These are phyloP conservation scores for Emericellopsis atlantica DNA, from an alignment of 2,329 filamentous ascomycete species.

Conservation along the genomic window DNA sequence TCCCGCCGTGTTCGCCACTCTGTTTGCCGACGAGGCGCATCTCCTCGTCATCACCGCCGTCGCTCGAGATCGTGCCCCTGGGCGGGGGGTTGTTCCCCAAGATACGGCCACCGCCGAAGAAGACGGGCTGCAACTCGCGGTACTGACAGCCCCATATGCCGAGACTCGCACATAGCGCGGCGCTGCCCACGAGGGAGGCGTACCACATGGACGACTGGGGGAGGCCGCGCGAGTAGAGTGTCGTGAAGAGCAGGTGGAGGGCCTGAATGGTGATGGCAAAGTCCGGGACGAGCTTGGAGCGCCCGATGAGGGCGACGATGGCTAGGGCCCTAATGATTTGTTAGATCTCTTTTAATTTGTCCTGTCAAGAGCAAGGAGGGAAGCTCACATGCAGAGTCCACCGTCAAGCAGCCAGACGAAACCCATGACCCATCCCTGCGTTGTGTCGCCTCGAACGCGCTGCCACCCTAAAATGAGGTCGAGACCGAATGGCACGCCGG, in stretches of 20 bases:
- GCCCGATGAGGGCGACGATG: conserved; percentile 70
- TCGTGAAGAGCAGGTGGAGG: conserved; percentile 66
- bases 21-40: conserved; percentile 20
- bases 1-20: conserved; percentile 37
- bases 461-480: conserved; percentile 47
- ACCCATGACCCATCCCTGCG: conserved; percentile 46
- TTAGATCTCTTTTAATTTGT: conserved; percentile 4
- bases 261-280: conserved; percentile 84
- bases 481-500: conserved; percentile 39
- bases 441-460: conserved; percentile 46
- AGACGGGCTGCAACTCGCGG: conserved; percentile 78
- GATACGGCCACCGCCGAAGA: conserved; percentile 54
- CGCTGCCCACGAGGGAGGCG: conserved; percentile 41
- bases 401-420: conserved; percentile 46
- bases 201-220: conserved; percentile 83
- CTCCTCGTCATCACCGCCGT: conserved; percentile 24
- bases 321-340: conserved; percentile 56
- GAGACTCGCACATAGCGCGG: conserved; percentile 37
- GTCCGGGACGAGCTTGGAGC: conserved; percentile 89
- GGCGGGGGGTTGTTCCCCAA: conserved; percentile 13
- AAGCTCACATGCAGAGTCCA: conserved; percentile 35
- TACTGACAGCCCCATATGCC: conserved; percentile 89
- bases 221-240: conserved; percentile 63
- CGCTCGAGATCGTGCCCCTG: conserved; percentile 8
- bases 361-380: conserved; percentile 1